phyloP scores from a whole-genome alignment of 2,329 filamentous ascomycete genomes.

The Dendryphion nanum region DNA sequence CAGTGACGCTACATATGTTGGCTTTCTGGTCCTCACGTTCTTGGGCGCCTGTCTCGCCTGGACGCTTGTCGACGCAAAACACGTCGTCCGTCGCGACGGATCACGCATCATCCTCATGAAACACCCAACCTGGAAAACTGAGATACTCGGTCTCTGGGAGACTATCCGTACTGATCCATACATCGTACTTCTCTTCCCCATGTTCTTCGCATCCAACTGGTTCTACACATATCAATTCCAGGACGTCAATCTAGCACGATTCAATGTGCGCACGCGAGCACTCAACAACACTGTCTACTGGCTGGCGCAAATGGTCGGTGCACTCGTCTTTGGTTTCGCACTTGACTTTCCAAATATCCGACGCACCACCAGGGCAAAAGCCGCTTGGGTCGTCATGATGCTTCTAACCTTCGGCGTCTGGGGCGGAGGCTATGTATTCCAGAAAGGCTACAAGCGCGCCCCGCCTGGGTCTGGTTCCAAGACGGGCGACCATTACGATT shows the following conservation, averaged over 20 bases:
- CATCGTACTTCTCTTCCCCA: conserved; percentile 74
- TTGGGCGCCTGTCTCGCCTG: conserved; percentile 68
- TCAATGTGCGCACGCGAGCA: conserved; percentile 68
- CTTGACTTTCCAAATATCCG: conserved; percentile 59
- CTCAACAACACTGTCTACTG: conserved; percentile 76
- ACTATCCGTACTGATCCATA: conserved; percentile 69
- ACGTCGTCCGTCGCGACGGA: conserved; percentile 73
- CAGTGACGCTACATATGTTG: conserved; percentile 80
- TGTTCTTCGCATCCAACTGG: conserved; percentile 79
- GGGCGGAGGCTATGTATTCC: conserved; percentile 77
- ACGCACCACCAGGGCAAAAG: conserved; percentile 64
- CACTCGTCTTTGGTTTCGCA: conserved; percentile 64
- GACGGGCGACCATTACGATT: conserved; percentile 50
- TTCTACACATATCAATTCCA: conserved; percentile 80
- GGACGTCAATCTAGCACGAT: conserved; percentile 64
- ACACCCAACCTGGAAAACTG: conserved; percentile 81
- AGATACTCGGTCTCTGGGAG: conserved; percentile 73
- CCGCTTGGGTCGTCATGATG: conserved; percentile 59
- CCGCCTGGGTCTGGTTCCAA: conserved; percentile 16
- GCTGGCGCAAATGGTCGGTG: conserved; percentile 71
- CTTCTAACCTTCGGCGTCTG: conserved; percentile 71
- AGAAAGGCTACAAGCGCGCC: conserved; percentile 53
- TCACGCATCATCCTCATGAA: conserved; percentile 83
- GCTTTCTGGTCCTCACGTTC: conserved; percentile 81
- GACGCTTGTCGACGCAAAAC: conserved; percentile 67